Conservation (phyloP, 495 filamentous ascomycete species). For the Penicillium samsonianum region DNA sequence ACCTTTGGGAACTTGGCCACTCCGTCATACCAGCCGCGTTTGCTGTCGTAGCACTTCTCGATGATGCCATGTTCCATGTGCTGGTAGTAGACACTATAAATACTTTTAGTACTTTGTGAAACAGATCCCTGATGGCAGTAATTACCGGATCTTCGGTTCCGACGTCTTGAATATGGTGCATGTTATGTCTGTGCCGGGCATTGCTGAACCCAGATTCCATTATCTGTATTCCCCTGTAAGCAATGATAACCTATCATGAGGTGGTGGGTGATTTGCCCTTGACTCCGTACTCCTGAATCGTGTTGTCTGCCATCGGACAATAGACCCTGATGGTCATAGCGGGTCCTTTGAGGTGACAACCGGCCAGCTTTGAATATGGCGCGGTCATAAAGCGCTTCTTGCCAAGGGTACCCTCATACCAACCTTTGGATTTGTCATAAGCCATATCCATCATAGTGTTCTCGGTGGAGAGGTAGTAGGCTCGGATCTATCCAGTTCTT, state of each 20-base stretch:
- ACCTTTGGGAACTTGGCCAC: constrained; percentile 2
- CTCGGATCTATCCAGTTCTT: constrained; percentile 9
- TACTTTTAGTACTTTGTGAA: not conserved
- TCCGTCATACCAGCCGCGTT: constrained; percentile 25
- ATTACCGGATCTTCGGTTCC: constrained; percentile 5
- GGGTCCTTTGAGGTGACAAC: constrained; percentile 11
- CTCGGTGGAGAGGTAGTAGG: constrained; percentile 11
- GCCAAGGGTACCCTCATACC: constrained; percentile 17
- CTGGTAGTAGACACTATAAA: too few species aligned
- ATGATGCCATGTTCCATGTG: not conserved
- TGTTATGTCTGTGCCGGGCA: constrained; percentile 19
- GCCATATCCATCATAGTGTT: constrained; percentile 12
- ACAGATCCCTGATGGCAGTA: constrained; percentile 11
- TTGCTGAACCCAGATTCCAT: constrained; percentile 15
- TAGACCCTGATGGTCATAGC: constrained; percentile 16
- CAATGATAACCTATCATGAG: not conserved
- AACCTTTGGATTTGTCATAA: constrained; percentile 15
- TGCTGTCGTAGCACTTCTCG: constrained; percentile 17
- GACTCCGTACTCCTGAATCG: constrained; percentile 21
- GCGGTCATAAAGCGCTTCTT: constrained; percentile 11
- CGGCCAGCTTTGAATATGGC: constrained; percentile 18
- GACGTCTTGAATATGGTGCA: constrained; percentile 12
- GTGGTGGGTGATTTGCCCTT: constrained; percentile 5
- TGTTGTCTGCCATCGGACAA: constrained; percentile 20
- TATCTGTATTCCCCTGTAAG: constrained; percentile 3